These are phyloP conservation scores for Salicornia ramosissima DNA, from an alignment of 148 eudicot genomes.

Conservation along the genomic window DNA sequence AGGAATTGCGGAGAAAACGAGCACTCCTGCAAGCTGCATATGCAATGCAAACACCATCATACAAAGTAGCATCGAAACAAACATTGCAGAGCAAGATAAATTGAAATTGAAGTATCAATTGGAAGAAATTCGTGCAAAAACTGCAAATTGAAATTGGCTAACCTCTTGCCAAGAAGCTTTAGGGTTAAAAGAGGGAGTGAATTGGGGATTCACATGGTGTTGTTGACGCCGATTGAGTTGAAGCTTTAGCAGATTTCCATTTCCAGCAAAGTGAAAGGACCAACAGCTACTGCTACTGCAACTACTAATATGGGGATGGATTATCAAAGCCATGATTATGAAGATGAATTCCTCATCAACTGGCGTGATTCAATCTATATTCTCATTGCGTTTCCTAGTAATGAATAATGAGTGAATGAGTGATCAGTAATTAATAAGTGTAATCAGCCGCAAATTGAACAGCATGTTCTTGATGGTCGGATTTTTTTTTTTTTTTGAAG, in stretches of 20 bases:
- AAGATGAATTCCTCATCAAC: too few species aligned
- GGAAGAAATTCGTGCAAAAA: too few species aligned
- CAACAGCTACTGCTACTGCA: too few species aligned
- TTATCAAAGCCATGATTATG: background rate
- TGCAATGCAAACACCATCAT: background rate
- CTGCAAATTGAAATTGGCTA: background rate
- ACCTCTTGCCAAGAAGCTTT: conserved; percentile 52
- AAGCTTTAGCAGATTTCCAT: background rate
- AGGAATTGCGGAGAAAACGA: conserved; percentile 89
- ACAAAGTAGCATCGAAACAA: too few species aligned
- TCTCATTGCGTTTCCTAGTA: too few species aligned
- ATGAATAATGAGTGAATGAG: too few species aligned
- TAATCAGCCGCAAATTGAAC: too few species aligned
- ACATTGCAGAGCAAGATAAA: background rate
- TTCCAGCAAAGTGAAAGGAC: background rate
- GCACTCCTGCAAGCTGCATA: conserved; percentile 71
- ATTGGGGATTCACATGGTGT: background rate
- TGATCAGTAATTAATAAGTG: too few species aligned
- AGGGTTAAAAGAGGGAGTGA: too few species aligned
- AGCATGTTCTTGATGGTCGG: too few species aligned
- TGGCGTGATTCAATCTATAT: too few species aligned
- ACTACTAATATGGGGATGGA: background rate
- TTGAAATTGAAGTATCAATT: background rate
- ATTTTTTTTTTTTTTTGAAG: too few species aligned
- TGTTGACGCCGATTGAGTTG: background rate